Evolutionary conservation across 176 grass and related monocot genomes (phyloP), one percentile per base, ranked within the genome.

Genomic region (Rhynchospora breviuscula): DNA sequence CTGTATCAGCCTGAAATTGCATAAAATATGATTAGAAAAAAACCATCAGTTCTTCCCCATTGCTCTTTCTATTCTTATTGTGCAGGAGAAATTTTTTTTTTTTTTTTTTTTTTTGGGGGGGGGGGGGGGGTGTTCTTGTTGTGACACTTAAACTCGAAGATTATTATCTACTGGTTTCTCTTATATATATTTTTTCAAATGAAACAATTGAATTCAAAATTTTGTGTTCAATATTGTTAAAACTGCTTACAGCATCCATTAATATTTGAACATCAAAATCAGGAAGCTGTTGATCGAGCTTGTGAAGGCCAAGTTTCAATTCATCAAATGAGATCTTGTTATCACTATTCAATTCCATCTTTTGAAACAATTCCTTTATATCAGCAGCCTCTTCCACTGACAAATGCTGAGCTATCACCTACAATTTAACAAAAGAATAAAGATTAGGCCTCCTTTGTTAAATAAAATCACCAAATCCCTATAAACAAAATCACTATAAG

Each of bases 331-430:
- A 91, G 61, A 97, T 86, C 88, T 88, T 89, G 56, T 87, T 88
- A 79, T 93, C 87, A 59, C 91, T 89, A 68, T 97, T 93, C 44
- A 91, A 80, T 79, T 97, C 94, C 83, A 97, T 93, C 79, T 90
- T 91, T 15, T 93, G 85, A 88, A 97, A 97, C 81, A 90, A 89
- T 26, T 93, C 94, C 81, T 97, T 97, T 88, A 97, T 97, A 76
- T 89, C 89, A 81, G 94, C 91, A 62, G 81, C 94, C 87, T 97
- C 91, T 90, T 97, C 94, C 68, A 91, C 94, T 2, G 94, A 97
- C 68, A 97, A 90, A 97, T 91, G 89, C 35, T 97, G 87, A 82
- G 94, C 91, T 85, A 97, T 88, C 59, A 97, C 94, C 94, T 97
- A 68, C 46, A 88, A 61, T 57, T 58, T 64, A 84, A 61, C 4